phyloP scores from a whole-genome alignment of 2,329 filamentous ascomycete genomes.

The Clonostachys byssicola region DNA sequence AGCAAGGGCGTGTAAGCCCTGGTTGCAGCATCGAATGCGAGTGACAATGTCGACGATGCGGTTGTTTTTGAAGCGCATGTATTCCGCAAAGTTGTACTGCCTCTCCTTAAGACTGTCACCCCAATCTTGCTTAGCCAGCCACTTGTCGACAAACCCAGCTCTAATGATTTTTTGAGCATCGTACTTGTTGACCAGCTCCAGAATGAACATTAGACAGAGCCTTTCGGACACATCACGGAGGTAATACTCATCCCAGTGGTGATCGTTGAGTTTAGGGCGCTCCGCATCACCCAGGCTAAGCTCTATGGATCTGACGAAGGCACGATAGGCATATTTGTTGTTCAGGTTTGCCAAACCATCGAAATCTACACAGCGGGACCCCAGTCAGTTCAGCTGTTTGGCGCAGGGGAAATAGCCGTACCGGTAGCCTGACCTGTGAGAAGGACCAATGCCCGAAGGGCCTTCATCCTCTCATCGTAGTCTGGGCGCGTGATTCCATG shows the following conservation, averaged over 20 bases:
- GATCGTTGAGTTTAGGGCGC: slow-evolving; percentile 47
- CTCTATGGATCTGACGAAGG: slow-evolving; percentile 57
- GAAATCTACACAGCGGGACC: slow-evolving; percentile 15
- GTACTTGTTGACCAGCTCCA: slow-evolving; percentile 55
- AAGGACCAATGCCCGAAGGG: slow-evolving; percentile 50
- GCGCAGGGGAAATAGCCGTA: slow-evolving; percentile 7
- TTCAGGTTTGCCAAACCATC: slow-evolving; percentile 41
- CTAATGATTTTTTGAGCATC: slow-evolving; percentile 53
- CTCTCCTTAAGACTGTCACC: slow-evolving; percentile 50
- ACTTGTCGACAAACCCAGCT: slow-evolving; percentile 65
- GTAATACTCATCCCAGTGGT: slow-evolving; percentile 58
- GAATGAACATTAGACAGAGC: slow-evolving; percentile 53
- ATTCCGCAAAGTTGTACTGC: slow-evolving; percentile 47
- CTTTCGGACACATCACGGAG: slow-evolving; percentile 59
- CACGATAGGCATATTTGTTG: slow-evolving; percentile 44
- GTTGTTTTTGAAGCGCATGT: slow-evolving; percentile 46
- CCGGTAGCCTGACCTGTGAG: slow-evolving; percentile 37
- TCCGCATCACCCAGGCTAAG: slow-evolving; percentile 45
- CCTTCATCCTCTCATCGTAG: slow-evolving; percentile 54
- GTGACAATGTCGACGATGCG: slow-evolving; percentile 46
- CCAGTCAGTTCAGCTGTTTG: not conserved
- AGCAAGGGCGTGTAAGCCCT: slow-evolving; percentile 47
- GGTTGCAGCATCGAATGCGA: slow-evolving; percentile 40
- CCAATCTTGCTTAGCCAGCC: slow-evolving; percentile 72
- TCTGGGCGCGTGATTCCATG: slow-evolving; percentile 54